These are phyloP conservation scores for Schwanniomyces yamadae DNA, from an alignment of 805 yeast genomes.

Conservation along the genomic window DNA sequence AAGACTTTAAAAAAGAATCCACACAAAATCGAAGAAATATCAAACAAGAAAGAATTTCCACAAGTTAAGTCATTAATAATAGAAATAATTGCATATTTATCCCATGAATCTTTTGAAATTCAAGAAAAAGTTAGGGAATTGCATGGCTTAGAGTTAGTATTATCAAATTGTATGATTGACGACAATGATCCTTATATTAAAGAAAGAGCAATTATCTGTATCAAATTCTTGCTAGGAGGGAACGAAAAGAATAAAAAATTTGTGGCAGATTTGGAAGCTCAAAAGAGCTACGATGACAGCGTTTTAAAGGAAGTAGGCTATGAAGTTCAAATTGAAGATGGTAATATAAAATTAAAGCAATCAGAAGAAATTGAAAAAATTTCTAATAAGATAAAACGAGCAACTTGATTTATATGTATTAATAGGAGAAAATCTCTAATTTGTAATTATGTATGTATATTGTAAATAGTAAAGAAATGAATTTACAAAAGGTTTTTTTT, in stretches of 20 bases:
- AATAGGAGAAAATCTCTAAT: no score
- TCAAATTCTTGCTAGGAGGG: constrained; percentile 62
- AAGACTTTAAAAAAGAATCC: constrained; percentile 23
- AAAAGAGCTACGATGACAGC: constrained; percentile 56
- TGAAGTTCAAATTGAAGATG: constrained; percentile 69
- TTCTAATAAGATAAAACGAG: not conserved
- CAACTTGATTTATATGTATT: no score
- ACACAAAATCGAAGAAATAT: constrained; percentile 13
- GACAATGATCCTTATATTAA: constrained; percentile 84
- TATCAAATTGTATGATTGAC: constrained; percentile 84
- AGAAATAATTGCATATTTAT: constrained; percentile 61
- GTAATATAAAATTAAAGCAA: constrained; percentile 59
- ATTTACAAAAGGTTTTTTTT: no score
- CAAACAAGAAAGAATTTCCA: constrained; percentile 45
- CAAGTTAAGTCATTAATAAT: constrained; percentile 64
- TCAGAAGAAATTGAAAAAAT: constrained; percentile 6
- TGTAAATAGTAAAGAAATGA: not conserved
- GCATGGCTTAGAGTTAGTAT: constrained; percentile 68
- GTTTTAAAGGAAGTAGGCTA: constrained; percentile 69
- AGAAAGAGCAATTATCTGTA: constrained; percentile 79
- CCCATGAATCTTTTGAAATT: constrained; percentile 47
- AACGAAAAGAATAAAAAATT: constrained; percentile 73
- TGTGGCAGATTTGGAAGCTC: constrained; percentile 76
- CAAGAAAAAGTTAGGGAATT: constrained; percentile 67
- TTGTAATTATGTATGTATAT: no score